phyloP scores from a whole-genome alignment of 2,329 filamentous ascomycete genomes.

The Hymenoscyphus scutula region DNA sequence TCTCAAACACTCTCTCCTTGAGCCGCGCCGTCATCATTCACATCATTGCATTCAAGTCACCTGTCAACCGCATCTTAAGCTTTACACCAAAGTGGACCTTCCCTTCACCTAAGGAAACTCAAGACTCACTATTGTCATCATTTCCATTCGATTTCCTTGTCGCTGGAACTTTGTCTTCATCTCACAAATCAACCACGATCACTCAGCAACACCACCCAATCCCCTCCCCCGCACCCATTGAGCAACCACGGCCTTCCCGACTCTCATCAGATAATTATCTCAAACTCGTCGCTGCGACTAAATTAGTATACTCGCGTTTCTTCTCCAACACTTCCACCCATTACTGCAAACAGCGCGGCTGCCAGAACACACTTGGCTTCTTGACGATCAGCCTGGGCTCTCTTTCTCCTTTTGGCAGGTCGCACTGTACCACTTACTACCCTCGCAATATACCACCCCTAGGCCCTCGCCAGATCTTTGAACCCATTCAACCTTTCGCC shows the following conservation, averaged over 20 bases:
- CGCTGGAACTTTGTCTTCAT: not conserved
- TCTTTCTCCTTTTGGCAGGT: constrained; percentile 26
- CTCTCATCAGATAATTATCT: not conserved
- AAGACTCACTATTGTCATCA: not conserved
- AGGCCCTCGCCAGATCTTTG: not conserved
- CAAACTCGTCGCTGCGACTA: not conserved
- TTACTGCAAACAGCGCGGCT: not conserved
- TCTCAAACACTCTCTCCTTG: constrained; percentile 1
- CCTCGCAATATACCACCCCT: constrained; percentile 17
- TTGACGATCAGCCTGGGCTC: constrained; percentile 16
- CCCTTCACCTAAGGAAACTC: constrained; percentile 17
- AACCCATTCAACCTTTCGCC: constrained; percentile 16
- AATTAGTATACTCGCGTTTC: not conserved
- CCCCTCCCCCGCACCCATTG: not conserved
- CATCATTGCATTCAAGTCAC: constrained; percentile 13
- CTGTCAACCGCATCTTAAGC: constrained; percentile 20
- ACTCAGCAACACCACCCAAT: not conserved
- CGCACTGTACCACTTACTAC: constrained; percentile 22
- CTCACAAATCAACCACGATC: not conserved
- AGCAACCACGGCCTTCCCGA: not conserved
- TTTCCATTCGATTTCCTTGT: not conserved
- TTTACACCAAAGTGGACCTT: constrained; percentile 21
- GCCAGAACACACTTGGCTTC: not conserved
- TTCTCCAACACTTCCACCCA: not conserved
- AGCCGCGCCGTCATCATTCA: constrained; percentile 4